Percentiles rank a stretch among this genome's conserved stretches.
Evolutionary conservation across 805 yeast genomes (phyloP).

Genomic region (Groenewaldozyma salmanticensis): DNA sequence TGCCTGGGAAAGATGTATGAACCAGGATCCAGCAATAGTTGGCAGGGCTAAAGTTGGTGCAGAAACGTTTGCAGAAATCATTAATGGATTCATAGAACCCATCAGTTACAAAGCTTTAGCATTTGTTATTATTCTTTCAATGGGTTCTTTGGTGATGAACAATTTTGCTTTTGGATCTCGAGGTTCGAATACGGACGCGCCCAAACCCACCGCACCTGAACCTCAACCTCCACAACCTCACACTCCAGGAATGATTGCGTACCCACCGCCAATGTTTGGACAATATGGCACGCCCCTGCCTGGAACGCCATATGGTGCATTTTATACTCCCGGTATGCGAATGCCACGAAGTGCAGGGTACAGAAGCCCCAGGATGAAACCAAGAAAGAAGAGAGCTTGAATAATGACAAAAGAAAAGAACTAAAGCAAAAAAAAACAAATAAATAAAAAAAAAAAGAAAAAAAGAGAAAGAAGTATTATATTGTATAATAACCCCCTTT

Average conservation of each 20-base stretch:
- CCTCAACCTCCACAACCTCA: not conserved
- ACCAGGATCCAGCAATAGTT: constrained; percentile 55
- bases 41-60: constrained; percentile 70
- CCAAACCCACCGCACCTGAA: not conserved
- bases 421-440: too few relatives aligned
- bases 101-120: constrained; percentile 61
- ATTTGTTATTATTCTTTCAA: constrained; percentile 19
- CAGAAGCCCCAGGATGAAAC: not conserved
- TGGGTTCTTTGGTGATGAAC: constrained; percentile 23
- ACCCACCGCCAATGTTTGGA: not conserved
- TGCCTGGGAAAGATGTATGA: constrained; percentile 76
- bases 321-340: not conserved
- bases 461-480: too few relatives aligned
- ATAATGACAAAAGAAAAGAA: too few relatives aligned
- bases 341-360: not conserved
- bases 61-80: constrained; percentile 71
- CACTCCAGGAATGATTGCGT: not conserved
- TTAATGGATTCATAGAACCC: constrained; percentile 65
- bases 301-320: not conserved
- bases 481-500: too few relatives aligned
- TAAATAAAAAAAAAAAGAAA: too few relatives aligned
- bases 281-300: not conserved
- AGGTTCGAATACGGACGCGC: not conserved
- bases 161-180: constrained; percentile 21
- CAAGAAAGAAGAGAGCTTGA: too few relatives aligned